Conservation (phyloP, 352 stramenopile genomes). For the Blastocystis sp. region DNA sequence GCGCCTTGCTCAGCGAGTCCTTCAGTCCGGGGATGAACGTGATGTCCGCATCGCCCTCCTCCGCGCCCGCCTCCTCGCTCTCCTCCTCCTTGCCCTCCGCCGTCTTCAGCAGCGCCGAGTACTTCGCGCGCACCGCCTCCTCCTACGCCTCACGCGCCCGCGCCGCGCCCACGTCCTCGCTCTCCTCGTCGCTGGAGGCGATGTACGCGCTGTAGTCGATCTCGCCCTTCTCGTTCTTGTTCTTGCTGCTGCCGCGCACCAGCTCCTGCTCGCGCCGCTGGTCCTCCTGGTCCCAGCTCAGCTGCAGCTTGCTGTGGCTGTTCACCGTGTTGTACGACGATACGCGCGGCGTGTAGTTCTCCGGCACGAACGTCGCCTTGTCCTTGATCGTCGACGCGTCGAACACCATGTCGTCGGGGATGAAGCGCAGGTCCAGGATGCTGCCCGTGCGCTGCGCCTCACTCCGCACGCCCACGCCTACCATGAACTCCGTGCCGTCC, state of each 20-base stretch:
- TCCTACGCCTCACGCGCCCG: conserved; percentile 1
- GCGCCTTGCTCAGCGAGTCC: conserved; percentile 11
- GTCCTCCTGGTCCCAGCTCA: conserved; percentile 56
- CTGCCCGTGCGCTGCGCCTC: conserved; percentile 47
- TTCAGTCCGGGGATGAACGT: conserved; percentile 67
- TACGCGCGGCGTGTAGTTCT: conserved; percentile 49
- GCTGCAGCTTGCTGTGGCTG: conserved; percentile 50
- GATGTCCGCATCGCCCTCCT: conserved; percentile 53
- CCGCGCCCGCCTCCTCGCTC: conserved; percentile 8
- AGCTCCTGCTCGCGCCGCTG: conserved; percentile 29
- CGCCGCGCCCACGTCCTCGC: too few relatives aligned
- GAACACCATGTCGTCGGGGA: conserved; percentile 67
- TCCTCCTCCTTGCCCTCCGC: conserved; percentile 45
- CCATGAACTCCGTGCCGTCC: conserved; percentile 62
- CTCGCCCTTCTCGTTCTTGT: conserved; percentile 68
- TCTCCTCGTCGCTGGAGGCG: not conserved
- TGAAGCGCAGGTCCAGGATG: conserved; percentile 61
- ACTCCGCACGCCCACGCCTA: not conserved
- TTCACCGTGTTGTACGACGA: conserved; percentile 48
- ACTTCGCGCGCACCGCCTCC: conserved; percentile 28
- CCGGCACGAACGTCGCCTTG: conserved; percentile 46
- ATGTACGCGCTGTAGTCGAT: conserved; percentile 51
- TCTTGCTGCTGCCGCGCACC: conserved; percentile 23
- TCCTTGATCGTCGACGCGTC: conserved; percentile 13
- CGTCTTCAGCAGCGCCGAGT: conserved; percentile 11